Evolutionary conservation across 805 yeast species (phyloP).

Genomic region (Saccharomycopsis amapae): DNA sequence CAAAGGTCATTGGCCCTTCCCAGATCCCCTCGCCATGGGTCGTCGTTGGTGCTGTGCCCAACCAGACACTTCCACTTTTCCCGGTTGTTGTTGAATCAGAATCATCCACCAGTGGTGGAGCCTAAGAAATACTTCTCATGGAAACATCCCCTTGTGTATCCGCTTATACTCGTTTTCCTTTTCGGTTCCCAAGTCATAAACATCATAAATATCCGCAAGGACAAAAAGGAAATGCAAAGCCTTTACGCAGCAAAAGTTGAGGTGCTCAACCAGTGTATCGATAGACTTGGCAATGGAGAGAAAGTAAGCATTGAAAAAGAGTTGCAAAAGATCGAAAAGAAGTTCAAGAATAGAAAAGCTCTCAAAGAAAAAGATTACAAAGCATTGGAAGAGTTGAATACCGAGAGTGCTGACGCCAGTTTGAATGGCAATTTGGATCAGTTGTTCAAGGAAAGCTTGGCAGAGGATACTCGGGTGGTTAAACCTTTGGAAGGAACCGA

Average conservation of each 20-base stretch:
- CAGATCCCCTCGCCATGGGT: too few relatives aligned
- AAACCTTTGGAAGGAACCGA: background rate
- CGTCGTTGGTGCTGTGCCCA: too few relatives aligned
- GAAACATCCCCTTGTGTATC: constrained; percentile 31
- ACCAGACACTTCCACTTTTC: too few relatives aligned
- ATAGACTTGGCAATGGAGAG: constrained; percentile 33
- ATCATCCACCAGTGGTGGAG: too few relatives aligned
- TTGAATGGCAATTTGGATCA: background rate
- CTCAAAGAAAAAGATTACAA: constrained; percentile 18
- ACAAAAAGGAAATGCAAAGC: constrained; percentile 34
- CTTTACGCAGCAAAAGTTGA: constrained; percentile 32
- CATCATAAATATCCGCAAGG: constrained; percentile 37
- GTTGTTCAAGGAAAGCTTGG: background rate
- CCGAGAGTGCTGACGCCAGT: constrained; percentile 1
- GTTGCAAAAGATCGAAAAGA: constrained; percentile 25
- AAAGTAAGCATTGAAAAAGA: constrained; percentile 37
- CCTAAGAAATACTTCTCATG: too few relatives aligned
- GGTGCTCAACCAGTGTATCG: constrained; percentile 34
- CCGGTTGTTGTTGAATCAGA: too few relatives aligned
- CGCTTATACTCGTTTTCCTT: constrained; percentile 36
- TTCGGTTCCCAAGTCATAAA: constrained; percentile 43
- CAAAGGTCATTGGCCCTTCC: too few relatives aligned
- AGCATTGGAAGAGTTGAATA: constrained; percentile 11
- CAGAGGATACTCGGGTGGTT: background rate
- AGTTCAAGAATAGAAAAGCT: constrained; percentile 6